phyloP scores from a whole-genome alignment of 805 yeast species.

The Yamadazyma phyllophila region DNA sequence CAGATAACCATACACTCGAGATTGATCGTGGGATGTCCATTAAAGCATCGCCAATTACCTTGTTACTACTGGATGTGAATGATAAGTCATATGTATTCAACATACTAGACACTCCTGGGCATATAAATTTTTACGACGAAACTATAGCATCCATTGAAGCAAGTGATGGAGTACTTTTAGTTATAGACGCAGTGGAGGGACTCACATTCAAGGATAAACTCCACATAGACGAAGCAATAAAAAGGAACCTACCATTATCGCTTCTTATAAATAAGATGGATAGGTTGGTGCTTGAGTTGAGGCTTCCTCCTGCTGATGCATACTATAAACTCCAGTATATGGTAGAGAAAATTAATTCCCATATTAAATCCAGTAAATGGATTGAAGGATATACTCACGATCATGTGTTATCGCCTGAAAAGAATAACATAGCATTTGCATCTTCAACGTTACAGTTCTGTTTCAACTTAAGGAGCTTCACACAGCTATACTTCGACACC shows the following conservation, averaged over 20 bases:
- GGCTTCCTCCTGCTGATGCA: conserved; percentile 71
- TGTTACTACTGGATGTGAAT: conserved; percentile 52
- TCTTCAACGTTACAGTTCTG: conserved; percentile 60
- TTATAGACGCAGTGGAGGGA: conserved; percentile 88
- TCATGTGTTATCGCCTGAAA: conserved; percentile 16
- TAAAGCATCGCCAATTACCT: conserved; percentile 58
- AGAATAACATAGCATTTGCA: conserved; percentile 68
- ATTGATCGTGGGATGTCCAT: conserved; percentile 67
- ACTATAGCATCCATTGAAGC: conserved; percentile 53
- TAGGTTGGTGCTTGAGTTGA: conserved; percentile 75
- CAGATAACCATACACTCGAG: conserved; percentile 73
- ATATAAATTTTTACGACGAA: conserved; percentile 80
- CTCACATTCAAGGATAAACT: conserved; percentile 53
- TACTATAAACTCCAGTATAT: conserved; percentile 62
- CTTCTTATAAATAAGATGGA: conserved; percentile 81
- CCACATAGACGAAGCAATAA: conserved; percentile 52
- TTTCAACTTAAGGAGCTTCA: conserved; percentile 68
- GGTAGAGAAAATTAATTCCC: conserved; percentile 63
- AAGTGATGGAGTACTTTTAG: conserved; percentile 64
- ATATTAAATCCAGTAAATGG: conserved; percentile 36
- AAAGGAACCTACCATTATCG: conserved; percentile 49
- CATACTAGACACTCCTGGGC: conserved; percentile 90
- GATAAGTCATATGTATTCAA: conserved; percentile 57
- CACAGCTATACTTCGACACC: conserved; percentile 41
- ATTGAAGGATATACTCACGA: conserved; percentile 24